Evolutionary conservation across 23 red algal species (phyloP), one percentile per base, ranked within the genome.

Genomic region (Gracilaria vermiculophylla): DNA sequence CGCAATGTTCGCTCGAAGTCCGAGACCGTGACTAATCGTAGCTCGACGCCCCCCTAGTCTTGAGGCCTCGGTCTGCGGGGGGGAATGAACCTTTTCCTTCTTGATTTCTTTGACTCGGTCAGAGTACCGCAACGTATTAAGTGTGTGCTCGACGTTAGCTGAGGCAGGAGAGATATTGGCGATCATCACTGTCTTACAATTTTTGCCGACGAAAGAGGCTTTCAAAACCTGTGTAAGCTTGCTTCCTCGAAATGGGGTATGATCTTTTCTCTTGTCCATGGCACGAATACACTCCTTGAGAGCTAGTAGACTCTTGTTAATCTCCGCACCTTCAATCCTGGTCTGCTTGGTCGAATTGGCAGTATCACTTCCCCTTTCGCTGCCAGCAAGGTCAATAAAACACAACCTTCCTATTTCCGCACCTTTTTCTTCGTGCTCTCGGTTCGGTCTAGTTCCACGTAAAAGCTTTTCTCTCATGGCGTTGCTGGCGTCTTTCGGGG

Each of bases 321-420:
- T 99, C 70, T 94, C 83, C 11, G 84, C 91, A 15, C 97, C 97
- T 55, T 99, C 97, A 61, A 88, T 89, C 66, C 92, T 56, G 10
- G 90, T 93, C 33, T 91, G 88, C 42, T 60, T 78, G 49, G 88
- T 94, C 2, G 94, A 89, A 20, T 85, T 91, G 43, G 92, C 71
- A 0, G 97, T 94, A 53, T 93, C 82, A 23, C 83, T 95, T 5
- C 76, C 92, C 29, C 97, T 65, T 87, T 99, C 97, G 35, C 88
- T 94, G 0, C 97, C 97, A 15, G 97, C 97, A 57, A 99, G 87
- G 52, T 99, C 97, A 47, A 99, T 92, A 69, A 99, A 85, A 53
- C 82, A 85, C 16, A 93, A 53, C 39, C 90, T 80, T 21, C 90
- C 90, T 12, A 93, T 85, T 53, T 85, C 80, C 33, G 67, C 80